Base-by-base conservation (phyloP, 192 early-diverging fungal species). In the Nowakowskiella sp. region DNA sequence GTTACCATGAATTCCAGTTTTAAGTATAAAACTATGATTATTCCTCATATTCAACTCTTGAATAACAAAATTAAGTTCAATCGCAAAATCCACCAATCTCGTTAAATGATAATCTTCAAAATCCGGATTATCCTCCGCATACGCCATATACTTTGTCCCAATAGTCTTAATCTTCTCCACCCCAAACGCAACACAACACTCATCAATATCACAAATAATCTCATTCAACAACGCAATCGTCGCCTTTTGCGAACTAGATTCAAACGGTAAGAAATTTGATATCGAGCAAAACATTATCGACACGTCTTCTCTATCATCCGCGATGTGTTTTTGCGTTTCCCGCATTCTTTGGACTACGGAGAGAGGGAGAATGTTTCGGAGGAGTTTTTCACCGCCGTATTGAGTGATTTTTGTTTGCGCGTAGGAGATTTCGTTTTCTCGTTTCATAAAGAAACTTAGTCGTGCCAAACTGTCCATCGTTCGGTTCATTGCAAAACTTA, bases 91-190 rank as follows among this genome's bases (percentile, higher is more conserved):
- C 36, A 31, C 42, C 28, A 64, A 30, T 1, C 60, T 53, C 31
- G 36, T 26, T 31, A 55, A 9, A 34, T 55, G 60, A 16, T 62
- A 31, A 9, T 56, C 44, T 27, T 30, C 30, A 8, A 33, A 31
- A 21, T 62, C 60, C 25, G 53, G 31, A 9, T 36, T 30, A 9
- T 45, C n/a, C 31, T 64, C 60, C 21, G 60, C 47, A 53, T 62
- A 62, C 21, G 60, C 65, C 55, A 66, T 32, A 47, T 66, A 66
- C 54, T 66, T 66, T 22, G 65, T 64, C 31, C 65, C 65, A 30
- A 66, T 66, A 16, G 65, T 66, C 33, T 66, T 66, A 24, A 66
- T 66, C 50, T 66, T 66, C 34, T 64, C 60, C 23, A 66, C 55
- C 19, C 47, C 55, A 9, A 45, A 31, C 5, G 47, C 30, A 7